Evolutionary conservation across 2,329 filamentous ascomycete species (phyloP), one percentile per base, ranked within the genome.

Genomic region (Plectosphaerella cucumerina): DNA sequence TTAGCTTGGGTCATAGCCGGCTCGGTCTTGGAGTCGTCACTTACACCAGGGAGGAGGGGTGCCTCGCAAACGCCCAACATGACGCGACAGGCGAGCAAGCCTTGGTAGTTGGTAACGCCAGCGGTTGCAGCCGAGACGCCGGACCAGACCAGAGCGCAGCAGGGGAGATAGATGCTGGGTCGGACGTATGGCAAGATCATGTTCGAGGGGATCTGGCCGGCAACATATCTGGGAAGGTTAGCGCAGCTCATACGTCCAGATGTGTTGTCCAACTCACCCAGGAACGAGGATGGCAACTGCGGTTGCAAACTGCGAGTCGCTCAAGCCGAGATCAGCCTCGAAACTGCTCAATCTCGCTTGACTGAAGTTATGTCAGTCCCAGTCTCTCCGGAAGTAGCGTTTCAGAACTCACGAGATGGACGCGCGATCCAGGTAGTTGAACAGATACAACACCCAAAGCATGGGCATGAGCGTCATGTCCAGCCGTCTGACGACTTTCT

Each of bases 391-490:
- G 5, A 9, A 14, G 4, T 18, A 21, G 2, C 35, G 21, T 46
- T 15, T 6, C 23, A 4, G 2, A 3, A 53, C 56, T 4, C 43
- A 62, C 59, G 50, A 46, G 10, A 52, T 52, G 18, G 50, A 49
- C 20, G 44, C 45, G 33, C 50, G 43, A 20, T 50, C 50, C 8
- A 52, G 44, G 5, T 52, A 50, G 48, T 52, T 52, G 44, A 47
- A 47, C 17, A 47, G 18, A 14, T 81, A 82, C 66, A 82, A 44
- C 11, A 54, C 54, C 56, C 57, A 59, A 15, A 58, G 43, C 47
- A 56, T 58, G 1, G 57, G 57, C 43, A 59, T 52, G 3, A 59
- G 49, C 3, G 57, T 59, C 51, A 57, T 50, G 21, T 58, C 57
- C 10, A 59, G 49, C 10, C 56, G 56, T 21, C 45, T 49, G 39